Conservation (phyloP, 805 yeast genomes). For the Yarrowia porcina region DNA sequence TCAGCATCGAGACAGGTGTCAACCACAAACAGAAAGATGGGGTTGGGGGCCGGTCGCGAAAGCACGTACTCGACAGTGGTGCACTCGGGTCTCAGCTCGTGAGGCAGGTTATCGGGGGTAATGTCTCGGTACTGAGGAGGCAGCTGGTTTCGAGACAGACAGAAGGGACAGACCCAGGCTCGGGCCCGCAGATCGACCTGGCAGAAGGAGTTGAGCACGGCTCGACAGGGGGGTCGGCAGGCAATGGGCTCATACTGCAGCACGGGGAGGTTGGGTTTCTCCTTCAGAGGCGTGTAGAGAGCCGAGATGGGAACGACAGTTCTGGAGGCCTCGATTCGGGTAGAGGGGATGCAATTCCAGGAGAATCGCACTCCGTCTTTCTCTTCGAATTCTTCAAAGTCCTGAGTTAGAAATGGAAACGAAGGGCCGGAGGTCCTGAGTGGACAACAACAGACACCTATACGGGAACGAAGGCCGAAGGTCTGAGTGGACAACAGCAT, state of each 20-base stretch:
- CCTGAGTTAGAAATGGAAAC: conserved; percentile 34
- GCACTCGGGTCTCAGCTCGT: conserved; percentile 63
- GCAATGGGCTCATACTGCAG: conserved; percentile 82
- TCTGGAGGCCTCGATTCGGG: conserved; percentile 83
- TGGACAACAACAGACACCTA: too few relatives aligned
- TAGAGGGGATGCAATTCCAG: conserved; percentile 86
- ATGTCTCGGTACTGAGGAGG: conserved; percentile 80
- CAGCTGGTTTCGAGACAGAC: conserved; percentile 70
- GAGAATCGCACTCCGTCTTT: conserved; percentile 66
- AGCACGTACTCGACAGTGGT: conserved; percentile 84
- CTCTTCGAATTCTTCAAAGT: conserved; percentile 60
- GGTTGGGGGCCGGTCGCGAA: conserved; percentile 73
- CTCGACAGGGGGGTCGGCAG: conserved; percentile 79
- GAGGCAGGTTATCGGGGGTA: conserved; percentile 71
- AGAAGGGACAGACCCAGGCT: conserved; percentile 81
- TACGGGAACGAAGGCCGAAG: too few relatives aligned
- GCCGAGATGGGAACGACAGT: conserved; percentile 94
- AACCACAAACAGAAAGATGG: conserved; percentile 79
- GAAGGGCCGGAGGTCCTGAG: too few relatives aligned
- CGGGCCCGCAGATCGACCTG: conserved; percentile 70
- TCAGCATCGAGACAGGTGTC: conserved; percentile 88
- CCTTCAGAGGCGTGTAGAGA: conserved; percentile 88
- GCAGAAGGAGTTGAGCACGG: conserved; percentile 72
- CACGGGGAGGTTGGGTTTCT: conserved; percentile 68
- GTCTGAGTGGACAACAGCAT: too few relatives aligned